Percentiles rank a stretch among this genome's conserved stretches.
phyloP scores from a whole-genome alignment of 495 filamentous ascomycete species.

The Annulohypoxylon bovei region DNA sequence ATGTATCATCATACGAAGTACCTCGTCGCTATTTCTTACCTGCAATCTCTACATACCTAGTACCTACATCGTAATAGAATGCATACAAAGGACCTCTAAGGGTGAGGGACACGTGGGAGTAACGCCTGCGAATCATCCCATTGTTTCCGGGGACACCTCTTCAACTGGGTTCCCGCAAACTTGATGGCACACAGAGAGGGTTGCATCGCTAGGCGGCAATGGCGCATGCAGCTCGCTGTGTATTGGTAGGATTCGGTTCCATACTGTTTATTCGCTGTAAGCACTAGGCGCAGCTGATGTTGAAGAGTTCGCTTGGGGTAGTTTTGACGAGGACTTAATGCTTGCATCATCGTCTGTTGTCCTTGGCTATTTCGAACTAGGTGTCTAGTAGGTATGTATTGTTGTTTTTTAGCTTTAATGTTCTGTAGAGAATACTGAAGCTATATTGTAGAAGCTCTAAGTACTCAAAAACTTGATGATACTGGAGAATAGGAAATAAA shows the following conservation, averaged over 20 bases:
- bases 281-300: conserved; percentile 36
- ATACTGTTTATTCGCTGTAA: conserved; percentile 16
- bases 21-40: not conserved
- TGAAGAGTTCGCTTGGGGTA: conserved; percentile 6
- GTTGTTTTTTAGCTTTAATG: no score
- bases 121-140: conserved; percentile 37
- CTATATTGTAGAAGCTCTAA: no score
- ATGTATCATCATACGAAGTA: not conserved
- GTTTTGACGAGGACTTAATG: not conserved
- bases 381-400: no score
- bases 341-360: not conserved
- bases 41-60: not conserved
- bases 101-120: conserved; percentile 35
- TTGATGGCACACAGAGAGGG: conserved; percentile 28
- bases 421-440: no score
- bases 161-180: conserved; percentile 16
- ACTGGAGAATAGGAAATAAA: no score
- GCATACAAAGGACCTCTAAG: not conserved
- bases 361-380: not conserved
- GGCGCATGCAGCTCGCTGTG: conserved; percentile 26
- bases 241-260: conserved; percentile 8
- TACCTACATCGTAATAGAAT: not conserved
- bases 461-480: no score
- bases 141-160: conserved; percentile 18
- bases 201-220: conserved; percentile 42